A percentile compares a stretch with the other conserved stretches of the same genome.
Conservation (phyloP, 441 rosid species). For the Euphorbia celastroides region DNA sequence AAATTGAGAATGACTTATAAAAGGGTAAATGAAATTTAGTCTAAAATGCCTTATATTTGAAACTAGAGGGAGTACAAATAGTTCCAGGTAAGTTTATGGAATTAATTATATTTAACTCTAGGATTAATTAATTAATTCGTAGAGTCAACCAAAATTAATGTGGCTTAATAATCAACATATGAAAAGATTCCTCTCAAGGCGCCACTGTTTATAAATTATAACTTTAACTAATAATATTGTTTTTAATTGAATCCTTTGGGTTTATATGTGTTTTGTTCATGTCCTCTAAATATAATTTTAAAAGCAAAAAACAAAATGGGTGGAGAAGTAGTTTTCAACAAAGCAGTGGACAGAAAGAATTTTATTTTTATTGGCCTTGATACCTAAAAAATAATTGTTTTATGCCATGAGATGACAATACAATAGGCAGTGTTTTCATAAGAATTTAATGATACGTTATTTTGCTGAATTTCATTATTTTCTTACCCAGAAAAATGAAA, state of each 20-base stretch:
- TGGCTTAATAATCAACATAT: constrained; percentile 6
- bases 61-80: too few relatives aligned
- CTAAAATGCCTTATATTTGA: too few relatives aligned
- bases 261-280: constrained; percentile 14
- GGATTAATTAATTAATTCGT: not conserved
- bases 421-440: constrained; percentile 1
- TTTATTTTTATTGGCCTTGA: constrained; percentile 35
- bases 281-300: constrained; percentile 14
- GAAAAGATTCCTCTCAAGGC: constrained; percentile 21
- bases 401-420: constrained; percentile 15
- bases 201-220: too few relatives aligned
- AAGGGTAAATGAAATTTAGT: too few relatives aligned
- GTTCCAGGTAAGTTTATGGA: not conserved
- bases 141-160: constrained; percentile 25
- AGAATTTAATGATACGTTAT: constrained; percentile 11
- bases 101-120: not conserved
- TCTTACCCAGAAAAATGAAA: not conserved
- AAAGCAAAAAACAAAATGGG: constrained; percentile 28
- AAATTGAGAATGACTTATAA: too few relatives aligned
- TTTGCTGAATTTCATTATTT: not conserved
- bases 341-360: constrained; percentile 50
- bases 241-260: constrained; percentile 10
- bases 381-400: constrained; percentile 16
- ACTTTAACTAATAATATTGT: too few relatives aligned
- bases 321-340: constrained; percentile 45